Conservation (phyloP, 768 basidiomycete genomes). For the Auricularia sp. region DNA sequence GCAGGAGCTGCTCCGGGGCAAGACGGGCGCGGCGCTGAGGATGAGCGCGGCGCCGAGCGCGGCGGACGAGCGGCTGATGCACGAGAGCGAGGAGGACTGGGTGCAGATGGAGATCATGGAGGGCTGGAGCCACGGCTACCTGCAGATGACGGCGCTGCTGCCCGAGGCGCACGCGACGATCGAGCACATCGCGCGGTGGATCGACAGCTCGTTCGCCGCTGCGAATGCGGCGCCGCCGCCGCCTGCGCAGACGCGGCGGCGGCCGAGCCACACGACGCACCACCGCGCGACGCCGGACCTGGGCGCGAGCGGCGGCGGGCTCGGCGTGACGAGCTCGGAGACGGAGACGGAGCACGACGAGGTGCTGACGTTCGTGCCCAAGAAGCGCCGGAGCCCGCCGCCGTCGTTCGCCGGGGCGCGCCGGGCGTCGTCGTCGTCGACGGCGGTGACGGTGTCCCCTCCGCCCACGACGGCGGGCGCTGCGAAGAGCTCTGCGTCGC, state of each 20-base stretch:
- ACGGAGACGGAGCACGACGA: conserved; percentile 55
- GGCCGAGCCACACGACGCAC: conserved; percentile 11
- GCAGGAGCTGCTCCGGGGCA: conserved; percentile 57
- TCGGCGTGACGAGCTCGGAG: conserved; percentile 32
- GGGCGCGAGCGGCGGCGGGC: conserved; percentile 20
- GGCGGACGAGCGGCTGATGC: conserved; percentile 20
- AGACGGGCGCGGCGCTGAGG: conserved; percentile 51
- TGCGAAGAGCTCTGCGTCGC: background rate
- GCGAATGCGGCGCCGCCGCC: conserved; percentile 17
- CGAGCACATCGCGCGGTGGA: conserved; percentile 84
- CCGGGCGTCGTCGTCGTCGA: background rate
- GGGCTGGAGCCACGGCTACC: conserved; percentile 95
- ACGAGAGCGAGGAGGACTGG: conserved; percentile 87
- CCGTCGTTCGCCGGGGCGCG: conserved; percentile 8
- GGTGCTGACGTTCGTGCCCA: conserved; percentile 63
- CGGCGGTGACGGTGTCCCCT: background rate
- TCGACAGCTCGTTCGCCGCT: conserved; percentile 59
- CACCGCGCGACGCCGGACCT: conserved; percentile 19
- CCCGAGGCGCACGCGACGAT: conserved; percentile 70
- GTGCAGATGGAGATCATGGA: conserved; percentile 88
- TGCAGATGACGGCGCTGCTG: conserved; percentile 90
- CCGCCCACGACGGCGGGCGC: conserved; percentile 10
- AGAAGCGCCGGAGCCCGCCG: conserved; percentile 27
- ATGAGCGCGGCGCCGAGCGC: conserved; percentile 39
- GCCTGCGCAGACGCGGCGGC: conserved; percentile 13